phyloP scores from a whole-genome alignment of 2,329 filamentous ascomycete species.

The Alternaria sp. region DNA sequence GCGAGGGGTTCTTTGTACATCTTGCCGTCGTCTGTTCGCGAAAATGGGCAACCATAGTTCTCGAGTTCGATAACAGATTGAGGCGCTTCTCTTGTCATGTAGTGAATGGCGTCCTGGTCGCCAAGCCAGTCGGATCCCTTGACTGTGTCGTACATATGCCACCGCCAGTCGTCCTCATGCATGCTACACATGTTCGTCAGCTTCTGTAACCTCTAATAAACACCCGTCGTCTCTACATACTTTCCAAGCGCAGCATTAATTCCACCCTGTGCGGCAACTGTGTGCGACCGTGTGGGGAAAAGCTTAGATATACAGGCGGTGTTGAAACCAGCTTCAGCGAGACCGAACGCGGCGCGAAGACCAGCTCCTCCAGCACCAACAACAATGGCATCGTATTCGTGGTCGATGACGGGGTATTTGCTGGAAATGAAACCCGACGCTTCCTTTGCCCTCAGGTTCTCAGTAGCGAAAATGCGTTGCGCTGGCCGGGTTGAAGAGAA shows the following conservation, averaged over 20 bases:
- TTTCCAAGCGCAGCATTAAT: conserved; percentile 91
- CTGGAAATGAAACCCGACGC: conserved; percentile 84
- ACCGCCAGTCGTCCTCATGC: conserved; percentile 98
- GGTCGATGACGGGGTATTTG: conserved; percentile 97
- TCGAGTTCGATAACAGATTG: conserved; percentile 93
- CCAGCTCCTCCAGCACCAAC: conserved; percentile 85
- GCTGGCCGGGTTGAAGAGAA: conserved; percentile 89
- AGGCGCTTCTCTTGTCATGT: conserved; percentile 96
- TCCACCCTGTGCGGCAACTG: conserved; percentile 78
- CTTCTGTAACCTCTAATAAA: neutral
- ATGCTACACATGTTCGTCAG: conserved; percentile 63
- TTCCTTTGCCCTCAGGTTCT: conserved; percentile 90
- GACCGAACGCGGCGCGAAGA: conserved; percentile 83
- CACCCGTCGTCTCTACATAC: conserved; percentile 38
- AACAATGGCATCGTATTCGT: conserved; percentile 98
- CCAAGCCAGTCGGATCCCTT: conserved; percentile 98
- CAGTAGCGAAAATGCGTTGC: conserved; percentile 85
- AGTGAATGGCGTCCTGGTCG: conserved; percentile 97
- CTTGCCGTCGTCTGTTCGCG: conserved; percentile 92
- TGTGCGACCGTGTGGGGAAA: conserved; percentile 86
- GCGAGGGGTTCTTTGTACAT: conserved; percentile 65
- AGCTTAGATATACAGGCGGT: conserved; percentile 87
- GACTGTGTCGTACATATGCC: conserved; percentile 99
- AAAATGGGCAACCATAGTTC: conserved; percentile 97
- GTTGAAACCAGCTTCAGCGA: conserved; percentile 89